Base-by-base conservation (phyloP, 805 yeast species). In the Saccharomyces mikatae region DNA sequence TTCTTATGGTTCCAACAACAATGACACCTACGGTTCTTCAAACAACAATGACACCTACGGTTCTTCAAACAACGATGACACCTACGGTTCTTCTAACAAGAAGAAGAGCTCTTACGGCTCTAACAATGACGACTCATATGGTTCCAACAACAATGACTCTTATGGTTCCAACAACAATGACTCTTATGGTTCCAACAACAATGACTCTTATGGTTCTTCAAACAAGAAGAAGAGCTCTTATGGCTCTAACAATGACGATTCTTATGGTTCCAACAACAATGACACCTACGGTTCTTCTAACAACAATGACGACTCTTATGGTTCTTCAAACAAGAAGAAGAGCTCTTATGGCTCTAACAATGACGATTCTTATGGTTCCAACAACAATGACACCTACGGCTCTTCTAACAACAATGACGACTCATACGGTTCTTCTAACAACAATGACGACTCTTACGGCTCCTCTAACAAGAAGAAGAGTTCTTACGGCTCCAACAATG, bases 41-140 rank as follows among this genome's bases (percentile, higher is more conserved):
- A 55, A 60, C 58, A 53, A 58, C 56, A 55, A 56, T 58, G 59
- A 48, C 55, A 46, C 51, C 26, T 47, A 54, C 46, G 54, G 54
- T n/a, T 32, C 22, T 44, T 31, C 36, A 48, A 49, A 52, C 47
- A 52, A 55, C 49, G 46, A 49, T 36, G 51, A 55, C 44, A 59
- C 62, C 10, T 58, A 56, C 51, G 61, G 65, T 22, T 58, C 61
- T 44, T 55, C 58, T 46, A 54, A 56, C 51, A 50, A 54, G 52
- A 54, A 61, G 57, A 50, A 58, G 50, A 58, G 60, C 55, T 65
- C 71, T 27, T 70, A 63, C 57, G 73, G 74, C 48, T 58, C 63
- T 24, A 48, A 54, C 51, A 59, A 60, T 24, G 53, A 56, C 44
- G 62, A 62, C 56, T 64, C 66, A 9, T 61, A 57, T 54, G 62